phyloP scores from a whole-genome alignment of 1,284 basidiomycete species.

The Fomes fomentarius region DNA sequence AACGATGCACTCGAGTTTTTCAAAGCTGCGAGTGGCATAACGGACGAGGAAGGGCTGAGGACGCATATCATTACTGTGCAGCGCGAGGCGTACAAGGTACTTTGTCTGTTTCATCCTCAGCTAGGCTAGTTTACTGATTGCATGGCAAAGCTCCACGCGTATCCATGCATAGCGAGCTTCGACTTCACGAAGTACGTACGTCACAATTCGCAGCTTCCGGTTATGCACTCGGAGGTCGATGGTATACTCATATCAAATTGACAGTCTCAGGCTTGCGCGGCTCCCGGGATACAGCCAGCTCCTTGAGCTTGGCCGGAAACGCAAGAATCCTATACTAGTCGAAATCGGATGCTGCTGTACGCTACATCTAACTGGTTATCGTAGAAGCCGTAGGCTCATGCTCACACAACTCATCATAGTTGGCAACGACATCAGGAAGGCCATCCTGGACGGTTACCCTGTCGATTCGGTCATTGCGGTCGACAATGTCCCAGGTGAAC shows the following conservation, averaged over 20 bases:
- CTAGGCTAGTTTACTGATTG: no score
- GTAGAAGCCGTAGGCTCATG: neutral
- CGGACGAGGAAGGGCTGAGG: constrained; percentile 41
- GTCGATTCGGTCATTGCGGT: constrained; percentile 34
- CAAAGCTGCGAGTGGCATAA: constrained; percentile 41
- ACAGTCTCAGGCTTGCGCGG: neutral
- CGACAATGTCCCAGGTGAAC: constrained; percentile 33
- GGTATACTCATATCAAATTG: neutral
- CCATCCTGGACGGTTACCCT: constrained; percentile 41
- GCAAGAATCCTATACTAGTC: neutral
- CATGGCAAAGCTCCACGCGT: neutral
- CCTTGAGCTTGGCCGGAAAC: constrained; percentile 1
- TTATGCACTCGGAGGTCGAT: no score
- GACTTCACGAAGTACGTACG: constrained; percentile 1
- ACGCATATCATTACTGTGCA: constrained; percentile 47
- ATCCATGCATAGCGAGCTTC: constrained; percentile 2
- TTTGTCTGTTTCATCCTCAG: neutral
- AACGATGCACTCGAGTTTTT: constrained; percentile 19
- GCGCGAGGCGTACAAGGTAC: constrained; percentile 23
- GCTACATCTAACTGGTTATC: no score
- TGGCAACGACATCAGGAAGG: constrained; percentile 45
- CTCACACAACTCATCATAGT: constrained; percentile 29
- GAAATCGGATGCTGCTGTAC: constrained; percentile 10
- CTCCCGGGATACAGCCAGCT: constrained; percentile 2
- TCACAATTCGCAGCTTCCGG: neutral